Evolutionary conservation across 352 stramenopile species (phyloP).

Genomic region (Phytophthora pinifolia): DNA sequence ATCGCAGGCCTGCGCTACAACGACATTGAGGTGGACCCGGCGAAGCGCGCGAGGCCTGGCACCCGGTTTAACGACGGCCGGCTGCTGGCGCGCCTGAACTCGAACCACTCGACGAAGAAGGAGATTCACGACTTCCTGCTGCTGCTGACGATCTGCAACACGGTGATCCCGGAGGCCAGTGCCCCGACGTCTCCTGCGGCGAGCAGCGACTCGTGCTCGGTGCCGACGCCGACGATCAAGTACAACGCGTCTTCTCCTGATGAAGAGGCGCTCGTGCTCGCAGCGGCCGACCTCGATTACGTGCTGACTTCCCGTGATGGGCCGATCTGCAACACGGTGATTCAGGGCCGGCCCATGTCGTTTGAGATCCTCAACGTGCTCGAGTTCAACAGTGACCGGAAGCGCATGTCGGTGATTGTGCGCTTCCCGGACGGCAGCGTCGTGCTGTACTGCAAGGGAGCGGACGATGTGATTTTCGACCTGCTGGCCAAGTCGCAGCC

Average conservation of each 20-base stretch:
- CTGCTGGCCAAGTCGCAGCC: constrained; percentile 62
- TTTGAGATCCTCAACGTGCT: constrained; percentile 96
- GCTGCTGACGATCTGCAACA: constrained; percentile 87
- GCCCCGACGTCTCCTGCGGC: constrained; percentile 27
- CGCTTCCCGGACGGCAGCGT: constrained; percentile 73
- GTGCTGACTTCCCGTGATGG: constrained; percentile 67
- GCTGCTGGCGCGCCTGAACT: constrained; percentile 68
- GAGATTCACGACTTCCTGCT: constrained; percentile 87
- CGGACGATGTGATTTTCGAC: constrained; percentile 83
- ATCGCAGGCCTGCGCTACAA: constrained; percentile 92
- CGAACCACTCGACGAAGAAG: constrained; percentile 81
- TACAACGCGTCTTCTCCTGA: constrained; percentile 88
- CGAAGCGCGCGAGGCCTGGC: constrained; percentile 45
- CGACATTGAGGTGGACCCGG: constrained; percentile 67
- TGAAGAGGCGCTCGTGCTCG: constrained; percentile 78
- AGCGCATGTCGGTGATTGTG: constrained; percentile 98
- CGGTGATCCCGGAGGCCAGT: constrained; percentile 76
- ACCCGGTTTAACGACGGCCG: constrained; percentile 82
- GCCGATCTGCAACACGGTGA: constrained; percentile 60
- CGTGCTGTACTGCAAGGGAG: constrained; percentile 83
- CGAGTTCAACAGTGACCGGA: constrained; percentile 98
- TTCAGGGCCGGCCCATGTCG: constrained; percentile 66
- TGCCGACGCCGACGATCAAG: constrained; percentile 39
- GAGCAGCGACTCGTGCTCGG: constrained; percentile 22
- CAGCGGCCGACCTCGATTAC: constrained; percentile 75